A percentile compares a stretch with the other conserved stretches of the same genome.
Evolutionary conservation across 2,329 filamentous ascomycete species (phyloP).

Genomic region (Xylariaceae sp.): DNA sequence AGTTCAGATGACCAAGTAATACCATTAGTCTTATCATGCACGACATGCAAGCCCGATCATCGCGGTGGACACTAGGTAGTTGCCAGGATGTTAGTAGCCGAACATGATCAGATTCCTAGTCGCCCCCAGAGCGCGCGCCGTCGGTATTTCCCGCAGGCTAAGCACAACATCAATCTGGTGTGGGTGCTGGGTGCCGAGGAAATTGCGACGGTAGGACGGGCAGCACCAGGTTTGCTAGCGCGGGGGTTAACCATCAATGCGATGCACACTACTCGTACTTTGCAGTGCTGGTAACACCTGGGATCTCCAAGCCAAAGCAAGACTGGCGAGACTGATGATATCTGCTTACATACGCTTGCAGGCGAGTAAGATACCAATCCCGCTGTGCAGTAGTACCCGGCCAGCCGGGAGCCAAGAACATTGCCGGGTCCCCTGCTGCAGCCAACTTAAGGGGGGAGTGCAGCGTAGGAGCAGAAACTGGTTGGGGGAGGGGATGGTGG

Average conservation of each 20-base stretch:
- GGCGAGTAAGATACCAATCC: conserved; percentile 14
- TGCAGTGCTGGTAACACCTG: conserved; percentile 16
- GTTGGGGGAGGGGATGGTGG: conserved; percentile 14
- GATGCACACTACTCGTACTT: not conserved
- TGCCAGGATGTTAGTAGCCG: conserved; percentile 1
- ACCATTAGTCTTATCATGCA: conserved; percentile 16
- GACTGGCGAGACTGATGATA: conserved; percentile 8
- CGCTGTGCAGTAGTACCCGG: conserved; percentile 24
- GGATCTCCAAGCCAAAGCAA: conserved; percentile 6
- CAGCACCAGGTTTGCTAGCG: conserved; percentile 18
- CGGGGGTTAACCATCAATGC: conserved; percentile 10
- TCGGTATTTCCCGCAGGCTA: conserved; percentile 1
- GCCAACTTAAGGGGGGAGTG: conserved; percentile 28
- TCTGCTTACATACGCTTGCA: conserved; percentile 9
- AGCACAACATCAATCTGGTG: conserved; percentile 23
- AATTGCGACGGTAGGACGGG: conserved; percentile 23
- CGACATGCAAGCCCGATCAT: conserved; percentile 18
- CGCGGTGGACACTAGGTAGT: conserved; percentile 8
- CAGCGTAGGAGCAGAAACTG: conserved; percentile 8
- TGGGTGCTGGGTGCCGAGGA: conserved; percentile 21
- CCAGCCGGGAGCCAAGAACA: conserved; percentile 16
- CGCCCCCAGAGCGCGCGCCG: conserved; percentile 3
- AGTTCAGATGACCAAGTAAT: conserved; percentile 18
- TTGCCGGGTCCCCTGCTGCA: conserved; percentile 24
- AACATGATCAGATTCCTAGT: conserved; percentile 8